A percentile compares a stretch with the other conserved stretches of the same genome.
phyloP scores from a whole-genome alignment of 331 rosid genomes.

The Rhamnella rubrinervis region DNA sequence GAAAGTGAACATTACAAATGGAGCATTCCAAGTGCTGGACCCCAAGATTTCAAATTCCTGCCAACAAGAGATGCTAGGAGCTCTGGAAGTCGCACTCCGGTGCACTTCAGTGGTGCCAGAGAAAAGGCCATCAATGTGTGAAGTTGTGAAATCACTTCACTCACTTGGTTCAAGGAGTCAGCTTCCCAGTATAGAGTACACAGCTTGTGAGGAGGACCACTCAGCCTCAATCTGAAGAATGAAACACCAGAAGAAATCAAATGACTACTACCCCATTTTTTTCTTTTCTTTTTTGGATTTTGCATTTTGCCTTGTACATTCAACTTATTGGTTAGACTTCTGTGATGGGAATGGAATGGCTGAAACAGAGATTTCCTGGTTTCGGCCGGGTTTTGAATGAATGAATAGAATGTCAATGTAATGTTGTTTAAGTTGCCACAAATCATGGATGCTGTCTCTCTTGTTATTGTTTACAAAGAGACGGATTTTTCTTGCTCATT shows the following conservation, averaged over 20 bases:
- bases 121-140: slow-evolving; percentile 80
- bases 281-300: no score
- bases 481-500: no score
- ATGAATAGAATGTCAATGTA: no score
- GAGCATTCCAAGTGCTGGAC: slow-evolving; percentile 74
- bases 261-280: not conserved
- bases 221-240: slow-evolving; percentile 37
- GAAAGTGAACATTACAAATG: slow-evolving; percentile 84
- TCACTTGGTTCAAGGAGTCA: slow-evolving; percentile 43
- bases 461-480: no score
- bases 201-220: slow-evolving; percentile 48
- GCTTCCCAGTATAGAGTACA: slow-evolving; percentile 30
- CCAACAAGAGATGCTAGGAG: slow-evolving; percentile 62
- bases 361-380: slow-evolving; percentile 11
- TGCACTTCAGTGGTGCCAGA: slow-evolving; percentile 95
- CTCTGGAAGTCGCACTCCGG: slow-evolving; percentile 71
- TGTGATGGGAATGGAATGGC: slow-evolving; percentile 26
- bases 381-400: no score
- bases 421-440: no score
- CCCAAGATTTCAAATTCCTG: slow-evolving; percentile 43
- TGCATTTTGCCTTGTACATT: slow-evolving; percentile 32
- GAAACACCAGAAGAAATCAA: not conserved
- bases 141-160: slow-evolving; percentile 72
- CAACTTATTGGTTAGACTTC: slow-evolving; percentile 30
- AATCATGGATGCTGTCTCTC: no score